These are phyloP conservation scores for Apiotrichum siamense DNA, from an alignment of 1,284 basidiomycete genomes.

Conservation along the genomic window DNA sequence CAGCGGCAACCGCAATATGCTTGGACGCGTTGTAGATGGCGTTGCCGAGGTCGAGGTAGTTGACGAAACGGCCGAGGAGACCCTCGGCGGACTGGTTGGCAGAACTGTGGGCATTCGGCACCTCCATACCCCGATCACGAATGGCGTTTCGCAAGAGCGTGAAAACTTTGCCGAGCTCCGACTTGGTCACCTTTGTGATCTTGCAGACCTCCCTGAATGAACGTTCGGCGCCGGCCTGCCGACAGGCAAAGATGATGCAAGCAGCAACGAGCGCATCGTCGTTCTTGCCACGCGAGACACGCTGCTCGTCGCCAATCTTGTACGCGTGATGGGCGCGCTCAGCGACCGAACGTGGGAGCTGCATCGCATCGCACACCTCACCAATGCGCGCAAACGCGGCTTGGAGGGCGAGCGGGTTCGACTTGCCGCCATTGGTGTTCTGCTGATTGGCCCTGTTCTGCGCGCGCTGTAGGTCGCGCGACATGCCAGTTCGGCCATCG, in stretches of 20 bases:
- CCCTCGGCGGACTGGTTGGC: constrained; percentile 66
- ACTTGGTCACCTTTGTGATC: constrained; percentile 88
- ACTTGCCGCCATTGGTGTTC: constrained; percentile 56
- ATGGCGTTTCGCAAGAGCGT: constrained; percentile 49
- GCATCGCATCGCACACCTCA: constrained; percentile 89
- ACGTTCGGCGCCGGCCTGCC: constrained; percentile 85
- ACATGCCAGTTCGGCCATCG: constrained; percentile 87
- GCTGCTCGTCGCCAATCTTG: constrained; percentile 88
- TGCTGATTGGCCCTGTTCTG: constrained; percentile 58
- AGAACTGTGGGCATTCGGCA: constrained; percentile 20
- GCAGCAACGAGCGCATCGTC: constrained; percentile 87
- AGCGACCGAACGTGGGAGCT: constrained; percentile 80
- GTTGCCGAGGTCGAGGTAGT: constrained; percentile 55
- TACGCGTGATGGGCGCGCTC: constrained; percentile 74
- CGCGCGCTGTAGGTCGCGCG: constrained; percentile 89
- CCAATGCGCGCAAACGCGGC: constrained; percentile 92
- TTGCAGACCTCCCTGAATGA: constrained; percentile 96
- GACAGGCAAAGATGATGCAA: constrained; percentile 96
- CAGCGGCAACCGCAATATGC: constrained; percentile 75
- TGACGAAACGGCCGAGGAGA: constrained; percentile 87
- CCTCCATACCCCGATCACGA: constrained; percentile 6
- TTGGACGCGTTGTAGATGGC: constrained; percentile 57
- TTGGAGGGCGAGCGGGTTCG: constrained; percentile 79
- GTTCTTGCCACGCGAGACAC: constrained; percentile 83
- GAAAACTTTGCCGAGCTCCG: constrained; percentile 83